These are phyloP conservation scores for Pyricularia pennisetigena DNA, from an alignment of 2,329 filamentous ascomycete genomes.

Conservation along the genomic window DNA sequence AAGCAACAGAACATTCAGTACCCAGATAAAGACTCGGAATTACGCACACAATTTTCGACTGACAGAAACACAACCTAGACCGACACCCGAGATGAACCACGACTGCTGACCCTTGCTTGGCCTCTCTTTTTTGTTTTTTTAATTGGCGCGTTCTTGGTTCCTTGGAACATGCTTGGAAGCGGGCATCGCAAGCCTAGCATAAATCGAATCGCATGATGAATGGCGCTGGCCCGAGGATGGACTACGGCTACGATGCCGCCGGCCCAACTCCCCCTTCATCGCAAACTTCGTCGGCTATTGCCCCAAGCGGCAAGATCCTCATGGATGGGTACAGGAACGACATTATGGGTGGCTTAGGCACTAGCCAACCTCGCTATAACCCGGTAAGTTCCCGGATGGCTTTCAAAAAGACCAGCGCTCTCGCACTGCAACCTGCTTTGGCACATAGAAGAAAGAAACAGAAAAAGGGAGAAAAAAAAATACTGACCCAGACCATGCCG, in stretches of 20 bases:
- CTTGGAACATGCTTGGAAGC: constrained; percentile 3
- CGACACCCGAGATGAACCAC: background rate
- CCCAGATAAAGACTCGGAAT: background rate
- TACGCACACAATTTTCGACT: background rate
- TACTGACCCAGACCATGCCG: background rate
- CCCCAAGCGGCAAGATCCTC: constrained; percentile 36
- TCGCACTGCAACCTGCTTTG: background rate
- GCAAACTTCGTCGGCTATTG: constrained; percentile 17
- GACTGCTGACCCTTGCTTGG: background rate
- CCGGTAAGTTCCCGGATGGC: constrained; percentile 34
- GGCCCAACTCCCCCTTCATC: constrained; percentile 8
- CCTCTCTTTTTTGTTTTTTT: constrained; percentile 4
- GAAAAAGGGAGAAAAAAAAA: background rate
- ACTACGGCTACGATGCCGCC: constrained; percentile 24
- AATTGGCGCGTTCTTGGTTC: background rate
- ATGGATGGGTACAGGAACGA: constrained; percentile 51
- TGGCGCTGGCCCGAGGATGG: constrained; percentile 22
- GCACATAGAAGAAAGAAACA: background rate
- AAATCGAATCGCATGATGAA: constrained; percentile 23
- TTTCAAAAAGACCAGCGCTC: background rate
- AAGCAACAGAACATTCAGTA: background rate
- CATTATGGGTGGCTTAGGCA: constrained; percentile 41
- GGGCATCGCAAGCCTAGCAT: background rate
- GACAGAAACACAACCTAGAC: background rate
- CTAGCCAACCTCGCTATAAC: constrained; percentile 44